Percentiles rank a stretch among this genome's conserved stretches.
phyloP scores from a whole-genome alignment of 23 red algal species.

The Gracilaria caudata region DNA sequence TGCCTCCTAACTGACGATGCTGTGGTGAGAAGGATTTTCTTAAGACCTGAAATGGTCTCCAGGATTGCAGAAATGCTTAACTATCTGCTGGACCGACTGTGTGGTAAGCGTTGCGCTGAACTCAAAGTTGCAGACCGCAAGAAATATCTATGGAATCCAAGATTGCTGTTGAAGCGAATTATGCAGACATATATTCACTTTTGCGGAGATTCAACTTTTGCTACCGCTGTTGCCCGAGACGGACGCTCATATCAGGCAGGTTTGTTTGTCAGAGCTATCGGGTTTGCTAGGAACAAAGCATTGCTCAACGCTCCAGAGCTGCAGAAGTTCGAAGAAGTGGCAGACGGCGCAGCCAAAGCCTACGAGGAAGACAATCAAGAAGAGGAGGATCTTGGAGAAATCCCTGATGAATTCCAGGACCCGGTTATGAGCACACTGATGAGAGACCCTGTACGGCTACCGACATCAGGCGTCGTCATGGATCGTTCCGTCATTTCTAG shows the following conservation, averaged over 20 bases:
- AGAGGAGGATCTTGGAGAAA: constrained; percentile 76
- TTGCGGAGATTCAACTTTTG: constrained; percentile 64
- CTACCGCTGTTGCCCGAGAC: constrained; percentile 82
- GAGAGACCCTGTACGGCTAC: constrained; percentile 90
- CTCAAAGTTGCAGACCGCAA: constrained; percentile 84
- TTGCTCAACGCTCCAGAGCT: constrained; percentile 64
- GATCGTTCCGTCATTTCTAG: constrained; percentile 92
- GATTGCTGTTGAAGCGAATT: constrained; percentile 74
- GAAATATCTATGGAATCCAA: constrained; percentile 90
- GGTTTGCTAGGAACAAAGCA: constrained; percentile 45
- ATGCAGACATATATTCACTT: constrained; percentile 87
- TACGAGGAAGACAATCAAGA: constrained; percentile 70
- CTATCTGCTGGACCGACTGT: constrained; percentile 90
- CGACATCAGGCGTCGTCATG: constrained; percentile 88
- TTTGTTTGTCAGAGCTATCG: constrained; percentile 70
- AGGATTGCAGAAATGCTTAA: constrained; percentile 95
- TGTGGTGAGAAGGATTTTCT: constrained; percentile 75
- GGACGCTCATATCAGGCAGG: constrained; percentile 84
- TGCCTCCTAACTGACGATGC: constrained; percentile 85
- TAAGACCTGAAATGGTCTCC: constrained; percentile 91
- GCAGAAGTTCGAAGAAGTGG: constrained; percentile 45
- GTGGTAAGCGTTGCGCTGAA: constrained; percentile 75
- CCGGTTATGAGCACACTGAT: constrained; percentile 94
- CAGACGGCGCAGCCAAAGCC: constrained; percentile 28
- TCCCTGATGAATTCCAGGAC: constrained; percentile 97